phyloP scores from a whole-genome alignment of 2,329 filamentous ascomycete species.

The Diaporthe australafricana region DNA sequence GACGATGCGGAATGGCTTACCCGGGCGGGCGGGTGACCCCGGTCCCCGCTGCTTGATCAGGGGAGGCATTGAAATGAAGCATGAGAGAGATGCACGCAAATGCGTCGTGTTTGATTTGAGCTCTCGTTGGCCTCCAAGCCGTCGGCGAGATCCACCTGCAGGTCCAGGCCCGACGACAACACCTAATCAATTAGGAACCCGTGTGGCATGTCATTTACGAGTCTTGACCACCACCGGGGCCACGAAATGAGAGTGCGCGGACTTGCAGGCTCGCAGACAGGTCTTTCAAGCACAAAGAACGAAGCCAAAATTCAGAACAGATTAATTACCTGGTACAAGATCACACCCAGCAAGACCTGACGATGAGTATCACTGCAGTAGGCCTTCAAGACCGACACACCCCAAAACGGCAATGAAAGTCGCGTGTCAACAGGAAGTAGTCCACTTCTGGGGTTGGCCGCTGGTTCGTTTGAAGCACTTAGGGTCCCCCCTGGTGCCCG shows the following conservation, averaged over 20 bases:
- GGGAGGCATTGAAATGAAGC: slow-evolving; percentile 25
- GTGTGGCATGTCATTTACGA: slow-evolving; percentile 24
- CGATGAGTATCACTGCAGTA: neutral
- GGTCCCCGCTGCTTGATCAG: slow-evolving; percentile 27
- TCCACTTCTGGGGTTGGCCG: neutral
- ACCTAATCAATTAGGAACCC: slow-evolving; percentile 13
- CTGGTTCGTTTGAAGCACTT: slow-evolving; percentile 28
- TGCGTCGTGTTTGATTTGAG: slow-evolving; percentile 30
- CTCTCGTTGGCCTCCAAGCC: slow-evolving; percentile 10
- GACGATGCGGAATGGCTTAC: slow-evolving; percentile 19
- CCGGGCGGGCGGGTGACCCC: slow-evolving; percentile 27
- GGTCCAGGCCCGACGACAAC: neutral
- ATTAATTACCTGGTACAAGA: neutral
- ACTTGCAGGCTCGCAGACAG: neutral
- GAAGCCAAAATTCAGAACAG: neutral
- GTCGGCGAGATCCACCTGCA: slow-evolving; percentile 28
- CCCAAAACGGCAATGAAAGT: slow-evolving; percentile 23
- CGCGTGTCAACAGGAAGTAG: slow-evolving; percentile 23
- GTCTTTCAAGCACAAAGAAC: slow-evolving; percentile 5
- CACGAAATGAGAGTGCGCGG: neutral
- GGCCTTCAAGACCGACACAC: neutral
- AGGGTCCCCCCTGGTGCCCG: slow-evolving; percentile 24
- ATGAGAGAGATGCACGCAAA: slow-evolving; percentile 25
- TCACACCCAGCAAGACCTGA: neutral
- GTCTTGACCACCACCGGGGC: neutral